Evolutionary conservation across 2,329 filamentous ascomycete species (phyloP).

Genomic region (Cladophialophora bantiana): DNA sequence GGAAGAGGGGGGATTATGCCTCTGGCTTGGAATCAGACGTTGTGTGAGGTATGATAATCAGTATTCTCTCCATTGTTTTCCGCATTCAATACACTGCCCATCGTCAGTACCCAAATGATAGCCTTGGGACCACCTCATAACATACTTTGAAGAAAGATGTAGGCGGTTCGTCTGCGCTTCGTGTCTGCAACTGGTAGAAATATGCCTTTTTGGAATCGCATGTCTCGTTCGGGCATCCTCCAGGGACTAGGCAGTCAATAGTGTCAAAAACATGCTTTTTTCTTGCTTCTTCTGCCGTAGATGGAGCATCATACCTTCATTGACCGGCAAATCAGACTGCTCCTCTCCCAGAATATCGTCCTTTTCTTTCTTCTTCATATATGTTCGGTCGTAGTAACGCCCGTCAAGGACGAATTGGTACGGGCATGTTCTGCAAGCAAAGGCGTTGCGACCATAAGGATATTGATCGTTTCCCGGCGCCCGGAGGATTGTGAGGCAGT

Average conservation of each 20-base stretch:
- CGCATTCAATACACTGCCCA: conserved; percentile 54
- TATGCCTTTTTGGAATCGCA: conserved; percentile 87
- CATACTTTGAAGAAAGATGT: conserved; percentile 89
- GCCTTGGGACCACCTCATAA: not conserved
- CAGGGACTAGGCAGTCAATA: conserved; percentile 33
- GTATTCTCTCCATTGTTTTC: conserved; percentile 58
- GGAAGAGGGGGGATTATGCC: not conserved
- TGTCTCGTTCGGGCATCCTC: conserved; percentile 73
- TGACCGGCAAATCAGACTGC: conserved; percentile 38
- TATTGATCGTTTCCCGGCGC: conserved; percentile 48
- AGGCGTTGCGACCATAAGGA: conserved; percentile 70
- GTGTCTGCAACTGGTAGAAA: conserved; percentile 96
- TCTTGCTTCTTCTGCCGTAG: not conserved
- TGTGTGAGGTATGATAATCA: conserved; percentile 39
- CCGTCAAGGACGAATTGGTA: conserved; percentile 85
- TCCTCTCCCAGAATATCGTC: conserved; percentile 80
- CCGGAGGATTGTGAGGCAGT: conserved; percentile 56
- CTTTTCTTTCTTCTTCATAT: conserved; percentile 82
- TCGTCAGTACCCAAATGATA: not conserved
- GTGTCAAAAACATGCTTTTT: conserved; percentile 3
- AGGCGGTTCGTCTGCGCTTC: conserved; percentile 98
- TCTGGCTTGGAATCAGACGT: not conserved
- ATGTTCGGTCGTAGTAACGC: conserved; percentile 80
- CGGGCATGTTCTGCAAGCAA: conserved; percentile 94
- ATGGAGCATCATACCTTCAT: conserved; percentile 34